Conservation (phyloP, 805 yeast species). For the Starmerella floricola region DNA sequence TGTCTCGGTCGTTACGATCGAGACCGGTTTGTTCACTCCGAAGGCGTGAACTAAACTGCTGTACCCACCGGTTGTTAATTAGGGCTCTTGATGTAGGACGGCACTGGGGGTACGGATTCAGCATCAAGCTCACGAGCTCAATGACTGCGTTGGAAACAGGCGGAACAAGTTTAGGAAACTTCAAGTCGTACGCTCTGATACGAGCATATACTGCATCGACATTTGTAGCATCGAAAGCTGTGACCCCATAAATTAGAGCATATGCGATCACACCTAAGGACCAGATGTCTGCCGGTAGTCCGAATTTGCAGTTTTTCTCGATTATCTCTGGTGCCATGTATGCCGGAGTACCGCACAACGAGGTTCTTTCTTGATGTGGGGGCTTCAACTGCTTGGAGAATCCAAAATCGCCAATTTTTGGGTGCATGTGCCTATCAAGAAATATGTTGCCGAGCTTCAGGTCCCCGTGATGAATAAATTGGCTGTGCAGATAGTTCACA, state of each 20-base stretch:
- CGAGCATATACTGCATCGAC: constrained; percentile 81
- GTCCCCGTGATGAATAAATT: constrained; percentile 89
- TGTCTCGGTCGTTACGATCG: no score
- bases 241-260: constrained; percentile 79
- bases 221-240: constrained; percentile 91
- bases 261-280: constrained; percentile 94
- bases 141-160: constrained; percentile 56
- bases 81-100: constrained; percentile 73
- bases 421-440: constrained; percentile 81
- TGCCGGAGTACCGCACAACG: constrained; percentile 95
- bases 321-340: constrained; percentile 96
- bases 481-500: constrained; percentile 73
- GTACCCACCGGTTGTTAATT: not conserved
- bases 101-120: constrained; percentile 58
- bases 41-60: not conserved
- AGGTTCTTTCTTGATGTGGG: constrained; percentile 62
- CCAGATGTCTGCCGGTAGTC: constrained; percentile 94
- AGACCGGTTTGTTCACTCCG: no score
- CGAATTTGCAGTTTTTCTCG: constrained; percentile 53
- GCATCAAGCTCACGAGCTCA: constrained; percentile 46
- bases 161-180: constrained; percentile 52
- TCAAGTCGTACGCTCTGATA: constrained; percentile 65
- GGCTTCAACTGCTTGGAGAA: constrained; percentile 74
- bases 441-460: constrained; percentile 87
- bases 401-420: constrained; percentile 94